Evolutionary conservation across 2,329 filamentous ascomycete species (phyloP), one percentile per base, ranked within the genome.

Genomic region (Penicillium sp.): DNA sequence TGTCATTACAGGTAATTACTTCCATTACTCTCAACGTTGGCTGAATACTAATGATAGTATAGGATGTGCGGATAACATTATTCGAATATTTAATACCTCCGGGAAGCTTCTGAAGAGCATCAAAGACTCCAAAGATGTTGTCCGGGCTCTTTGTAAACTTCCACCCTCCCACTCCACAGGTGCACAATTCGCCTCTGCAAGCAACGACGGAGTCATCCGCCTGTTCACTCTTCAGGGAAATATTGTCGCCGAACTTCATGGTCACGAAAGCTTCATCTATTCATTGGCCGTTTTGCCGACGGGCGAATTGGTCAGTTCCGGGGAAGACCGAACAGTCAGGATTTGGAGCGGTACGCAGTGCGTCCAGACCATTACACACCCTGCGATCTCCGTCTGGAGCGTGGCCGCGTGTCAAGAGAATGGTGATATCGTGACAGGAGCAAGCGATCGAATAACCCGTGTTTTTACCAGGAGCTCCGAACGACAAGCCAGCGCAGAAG

Each of bases 241-340:
- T 54, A 85, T 91, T 62, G 83, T 97, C 11, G 90, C 85, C 9
- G 89, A 93, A 75, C 83, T 99, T 3, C 86, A 89, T 63, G 95
- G 94, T 0, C 96, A 99, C 71, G 93, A 96, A 61, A 96, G 90
- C 73, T 99, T 97, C 75, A 95, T 99, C 61, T 99, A 99, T 77
- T 90, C 91, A 7, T 80, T 99, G 15, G 85, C 90, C 1, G 84
- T 86, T 23, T 80, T 96, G 9, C 91, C 94, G 0, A 89, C 90
- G 0, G 94, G 94, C 6, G 93, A 97, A 73, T 83, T 99, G 31
- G 90, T 96, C 53, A 98, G 94, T 76, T 88, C 92, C 2, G 93
- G 93, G 19, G 95, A 99, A 77, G 95, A 99, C 78, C 87, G 95
- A n/a, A 97, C 95, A 0, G 87, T 96, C 38, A 87, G 92, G 56